Conservation (phyloP, 1,284 basidiomycete genomes). For the Cryptococcus sp. region DNA sequence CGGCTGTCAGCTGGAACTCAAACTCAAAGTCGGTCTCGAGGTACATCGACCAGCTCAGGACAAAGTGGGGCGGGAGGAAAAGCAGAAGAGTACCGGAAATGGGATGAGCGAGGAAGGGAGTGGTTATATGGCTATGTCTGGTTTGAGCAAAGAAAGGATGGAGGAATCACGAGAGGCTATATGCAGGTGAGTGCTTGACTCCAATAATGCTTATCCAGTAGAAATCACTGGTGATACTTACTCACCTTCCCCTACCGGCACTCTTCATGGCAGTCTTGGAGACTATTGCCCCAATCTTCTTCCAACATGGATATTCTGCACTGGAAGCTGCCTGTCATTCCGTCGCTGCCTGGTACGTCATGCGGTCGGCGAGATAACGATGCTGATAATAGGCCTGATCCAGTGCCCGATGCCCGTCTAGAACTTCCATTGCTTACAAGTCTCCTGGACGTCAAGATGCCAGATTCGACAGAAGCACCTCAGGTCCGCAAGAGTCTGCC, state of each 20-base stretch:
- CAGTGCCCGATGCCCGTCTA: constrained; percentile 57
- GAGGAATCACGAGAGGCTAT: constrained; percentile 72
- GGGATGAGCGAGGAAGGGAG: constrained; percentile 43
- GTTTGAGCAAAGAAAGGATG: constrained; percentile 69
- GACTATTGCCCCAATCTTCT: constrained; percentile 71
- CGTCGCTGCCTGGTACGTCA: constrained; percentile 72
- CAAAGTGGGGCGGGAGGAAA: constrained; percentile 23
- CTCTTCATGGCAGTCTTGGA: constrained; percentile 68
- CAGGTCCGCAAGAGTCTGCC: constrained; percentile 50
- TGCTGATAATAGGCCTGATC: constrained; percentile 58
- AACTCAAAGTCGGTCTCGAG: neutral
- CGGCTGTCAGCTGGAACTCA: neutral
- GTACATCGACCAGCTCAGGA: neutral
- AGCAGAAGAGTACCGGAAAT: constrained; percentile 42
- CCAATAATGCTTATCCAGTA: constrained; percentile 34
- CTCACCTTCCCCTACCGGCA: constrained; percentile 76
- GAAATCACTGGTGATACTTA: constrained; percentile 81
- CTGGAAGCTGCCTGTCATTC: constrained; percentile 81
- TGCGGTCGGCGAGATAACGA: neutral
- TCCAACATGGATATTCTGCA: constrained; percentile 69
- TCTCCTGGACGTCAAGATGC: constrained; percentile 67
- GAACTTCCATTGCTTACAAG: constrained; percentile 78
- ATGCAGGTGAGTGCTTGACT: constrained; percentile 60
- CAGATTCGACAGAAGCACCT: constrained; percentile 63
- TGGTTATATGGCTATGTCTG: constrained; percentile 75